Conservation (phyloP, 2,329 filamentous ascomycete species). For the Berkeleyomyces rouxiae region DNA sequence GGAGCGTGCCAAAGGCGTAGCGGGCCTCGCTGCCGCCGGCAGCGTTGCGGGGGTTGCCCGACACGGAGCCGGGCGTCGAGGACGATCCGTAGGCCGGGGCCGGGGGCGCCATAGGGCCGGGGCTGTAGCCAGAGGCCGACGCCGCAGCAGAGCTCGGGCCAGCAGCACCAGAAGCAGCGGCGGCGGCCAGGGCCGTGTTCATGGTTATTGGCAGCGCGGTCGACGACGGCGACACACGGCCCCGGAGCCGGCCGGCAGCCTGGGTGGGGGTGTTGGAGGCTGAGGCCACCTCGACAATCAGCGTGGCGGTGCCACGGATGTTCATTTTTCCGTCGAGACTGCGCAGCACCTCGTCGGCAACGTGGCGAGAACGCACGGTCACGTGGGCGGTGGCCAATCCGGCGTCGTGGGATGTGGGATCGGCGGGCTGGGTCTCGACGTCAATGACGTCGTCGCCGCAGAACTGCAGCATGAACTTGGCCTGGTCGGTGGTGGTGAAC, state of each 20-base stretch:
- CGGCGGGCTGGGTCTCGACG: slow-evolving; percentile 3
- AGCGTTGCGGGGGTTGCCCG: not conserved
- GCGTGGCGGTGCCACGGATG: slow-evolving; percentile 6
- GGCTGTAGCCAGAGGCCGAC: not conserved
- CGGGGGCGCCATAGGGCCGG: not conserved
- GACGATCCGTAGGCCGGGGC: not conserved
- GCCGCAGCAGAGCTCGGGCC: not conserved
- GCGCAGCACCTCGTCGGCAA: slow-evolving; percentile 8
- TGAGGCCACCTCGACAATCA: slow-evolving; percentile 9
- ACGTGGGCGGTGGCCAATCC: slow-evolving; percentile 7
- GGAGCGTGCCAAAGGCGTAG: slow-evolving; percentile 8
- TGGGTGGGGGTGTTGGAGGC: slow-evolving; percentile 11
- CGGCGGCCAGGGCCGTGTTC: not conserved
- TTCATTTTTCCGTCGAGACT: slow-evolving; percentile 13
- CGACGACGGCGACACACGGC: slow-evolving; percentile 7
- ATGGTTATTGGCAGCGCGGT: not conserved
- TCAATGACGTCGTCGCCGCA: slow-evolving; percentile 11
- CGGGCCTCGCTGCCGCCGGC: not conserved
- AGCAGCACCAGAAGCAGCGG: not conserved
- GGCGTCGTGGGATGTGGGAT: not conserved
- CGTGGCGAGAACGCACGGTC: slow-evolving; percentile 9
- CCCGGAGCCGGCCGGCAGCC: slow-evolving; percentile 5
- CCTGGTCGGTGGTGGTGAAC: slow-evolving; percentile 5
- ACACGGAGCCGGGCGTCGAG: not conserved
- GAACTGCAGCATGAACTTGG: slow-evolving; percentile 11